phyloP scores from a whole-genome alignment of 495 filamentous ascomycete species.

The Penicillium cinerascens region DNA sequence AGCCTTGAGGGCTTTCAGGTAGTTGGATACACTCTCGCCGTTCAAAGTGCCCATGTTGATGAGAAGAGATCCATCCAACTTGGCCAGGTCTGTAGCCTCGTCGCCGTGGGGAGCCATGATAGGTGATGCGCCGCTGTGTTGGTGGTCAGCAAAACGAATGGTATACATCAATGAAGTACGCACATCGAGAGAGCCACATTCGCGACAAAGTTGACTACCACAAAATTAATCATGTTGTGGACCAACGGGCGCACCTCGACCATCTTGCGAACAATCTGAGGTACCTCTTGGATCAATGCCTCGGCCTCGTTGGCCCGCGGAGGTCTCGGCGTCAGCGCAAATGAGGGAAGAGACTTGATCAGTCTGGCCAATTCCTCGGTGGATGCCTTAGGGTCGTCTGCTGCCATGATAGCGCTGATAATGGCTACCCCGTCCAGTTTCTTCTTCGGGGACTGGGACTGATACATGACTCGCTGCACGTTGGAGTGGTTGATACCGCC shows the following conservation, averaged over 20 bases:
- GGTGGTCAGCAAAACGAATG: conserved; percentile 7
- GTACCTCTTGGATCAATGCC: conserved; percentile 43
- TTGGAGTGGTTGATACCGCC: conserved; percentile 85
- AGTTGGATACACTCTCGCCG: conserved; percentile 64
- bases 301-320: conserved; percentile 31
- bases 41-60: conserved; percentile 95
- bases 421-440: conserved; percentile 76
- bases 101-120: conserved; percentile 90
- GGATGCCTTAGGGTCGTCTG: conserved; percentile 58
- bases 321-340: conserved; percentile 29
- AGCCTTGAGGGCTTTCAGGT: conserved; percentile 61
- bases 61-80: conserved; percentile 65
- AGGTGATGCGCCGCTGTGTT: conserved; percentile 69
- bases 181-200: conserved; percentile 78
- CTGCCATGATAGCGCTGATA: conserved; percentile 83
- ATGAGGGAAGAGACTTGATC: conserved; percentile 46
- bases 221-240: conserved; percentile 95
- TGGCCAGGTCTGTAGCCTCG: conserved; percentile 75
- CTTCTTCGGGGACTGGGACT: conserved; percentile 51
- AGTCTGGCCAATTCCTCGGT: conserved; percentile 53
- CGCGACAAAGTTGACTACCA: conserved; percentile 90
- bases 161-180: conserved; percentile 4
- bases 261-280: conserved; percentile 57
- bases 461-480: conserved; percentile 66
- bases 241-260: conserved; percentile 65